Conservation (phyloP, 768 basidiomycete species). For the Naganishia onofrii region DNA sequence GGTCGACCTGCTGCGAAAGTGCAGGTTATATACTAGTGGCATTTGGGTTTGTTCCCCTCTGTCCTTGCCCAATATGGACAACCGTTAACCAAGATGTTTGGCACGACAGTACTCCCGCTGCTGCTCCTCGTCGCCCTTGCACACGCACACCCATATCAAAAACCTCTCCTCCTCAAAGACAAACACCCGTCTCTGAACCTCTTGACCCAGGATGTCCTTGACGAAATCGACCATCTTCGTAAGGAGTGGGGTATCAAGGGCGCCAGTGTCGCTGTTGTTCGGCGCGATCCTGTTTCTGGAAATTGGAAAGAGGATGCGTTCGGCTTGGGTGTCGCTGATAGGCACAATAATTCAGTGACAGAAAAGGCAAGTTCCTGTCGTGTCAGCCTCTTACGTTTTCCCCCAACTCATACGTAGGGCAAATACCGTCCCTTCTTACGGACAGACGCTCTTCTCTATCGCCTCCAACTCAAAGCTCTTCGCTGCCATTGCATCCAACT, state of each 20-base stretch:
- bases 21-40: background rate
- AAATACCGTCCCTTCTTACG: too few relatives aligned
- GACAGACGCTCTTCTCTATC: slow-evolving; percentile 43
- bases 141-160: background rate
- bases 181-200: background rate
- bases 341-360: slow-evolving; percentile 3
- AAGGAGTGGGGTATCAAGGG: slow-evolving; percentile 13
- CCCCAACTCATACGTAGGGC: too few relatives aligned
- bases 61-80: too few relatives aligned
- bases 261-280: slow-evolving; percentile 3
- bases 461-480: slow-evolving; percentile 50
- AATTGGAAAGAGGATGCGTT: slow-evolving; percentile 20
- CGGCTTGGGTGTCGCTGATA: slow-evolving; percentile 8
- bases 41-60: background rate
- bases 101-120: background rate
- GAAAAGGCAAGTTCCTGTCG: slow-evolving; percentile 18
- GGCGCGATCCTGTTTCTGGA: background rate
- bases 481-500: slow-evolving; percentile 36
- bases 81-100: background rate
- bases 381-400: too few relatives aligned
- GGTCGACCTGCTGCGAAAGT: too few relatives aligned
- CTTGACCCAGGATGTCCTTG: background rate
- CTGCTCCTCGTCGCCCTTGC: background rate
- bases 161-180: background rate
- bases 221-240: background rate